Evolutionary conservation across 2,329 filamentous ascomycete genomes (phyloP).

Genomic region (Mycosphaerella sp.): DNA sequence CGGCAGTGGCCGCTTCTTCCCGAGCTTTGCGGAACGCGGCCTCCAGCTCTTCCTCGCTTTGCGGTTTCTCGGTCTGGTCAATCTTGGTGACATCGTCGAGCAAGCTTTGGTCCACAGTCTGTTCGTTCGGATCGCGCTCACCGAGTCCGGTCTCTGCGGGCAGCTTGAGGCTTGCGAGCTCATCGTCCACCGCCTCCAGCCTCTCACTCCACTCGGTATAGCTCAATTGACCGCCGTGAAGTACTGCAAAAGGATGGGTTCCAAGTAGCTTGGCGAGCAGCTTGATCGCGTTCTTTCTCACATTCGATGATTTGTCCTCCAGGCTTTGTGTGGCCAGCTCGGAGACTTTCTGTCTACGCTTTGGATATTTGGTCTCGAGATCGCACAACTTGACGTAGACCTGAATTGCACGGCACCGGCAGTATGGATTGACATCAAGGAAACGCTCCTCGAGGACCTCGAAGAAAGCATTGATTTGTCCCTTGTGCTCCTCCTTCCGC

Average conservation of each 20-base stretch:
- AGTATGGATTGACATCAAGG: conserved; percentile 94
- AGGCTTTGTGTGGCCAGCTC: conserved; percentile 83
- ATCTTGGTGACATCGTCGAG: conserved; percentile 84
- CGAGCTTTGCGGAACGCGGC: conserved; percentile 71
- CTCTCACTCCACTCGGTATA: conserved; percentile 79
- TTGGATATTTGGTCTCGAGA: conserved; percentile 92
- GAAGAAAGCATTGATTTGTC: conserved; percentile 93
- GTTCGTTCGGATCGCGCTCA: conserved; percentile 56
- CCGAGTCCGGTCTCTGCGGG: conserved; percentile 72
- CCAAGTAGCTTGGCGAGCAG: conserved; percentile 80
- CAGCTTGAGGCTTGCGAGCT: conserved; percentile 75
- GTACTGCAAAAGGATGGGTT: conserved; percentile 86
- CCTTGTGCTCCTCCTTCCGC: conserved; percentile 84
- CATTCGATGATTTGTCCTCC: conserved; percentile 97
- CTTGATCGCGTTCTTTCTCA: conserved; percentile 91
- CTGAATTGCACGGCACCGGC: conserved; percentile 82
- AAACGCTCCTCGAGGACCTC: conserved; percentile 95
- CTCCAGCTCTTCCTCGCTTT: conserved; percentile 73
- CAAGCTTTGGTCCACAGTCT: conserved; percentile 67
- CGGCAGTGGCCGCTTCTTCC: conserved; percentile 81
- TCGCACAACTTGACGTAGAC: conserved; percentile 90
- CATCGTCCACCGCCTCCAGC: conserved; percentile 73
- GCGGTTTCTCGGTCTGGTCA: conserved; percentile 57
- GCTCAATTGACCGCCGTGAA: conserved; percentile 82
- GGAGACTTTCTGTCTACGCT: conserved; percentile 78